phyloP scores from a whole-genome alignment of 2,329 filamentous ascomycete genomes.

The Mariannaea sp. region DNA sequence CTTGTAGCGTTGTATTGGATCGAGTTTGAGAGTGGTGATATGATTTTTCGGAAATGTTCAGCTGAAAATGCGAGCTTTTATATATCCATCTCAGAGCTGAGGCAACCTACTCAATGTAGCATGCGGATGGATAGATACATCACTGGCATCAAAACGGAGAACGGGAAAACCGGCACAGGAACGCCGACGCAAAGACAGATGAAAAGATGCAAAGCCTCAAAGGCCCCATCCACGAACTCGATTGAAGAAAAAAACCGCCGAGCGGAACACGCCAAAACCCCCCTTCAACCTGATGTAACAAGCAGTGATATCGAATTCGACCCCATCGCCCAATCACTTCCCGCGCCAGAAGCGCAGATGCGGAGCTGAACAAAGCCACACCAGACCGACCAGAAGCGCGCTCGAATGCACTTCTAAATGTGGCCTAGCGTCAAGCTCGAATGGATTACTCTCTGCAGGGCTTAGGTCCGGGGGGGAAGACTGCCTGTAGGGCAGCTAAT shows the following conservation, averaged over 20 bases:
- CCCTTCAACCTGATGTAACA: too few species aligned
- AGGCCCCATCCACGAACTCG: not conserved
- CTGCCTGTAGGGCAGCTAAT: too few species aligned
- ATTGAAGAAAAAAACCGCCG: too few species aligned
- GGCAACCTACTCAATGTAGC: too few species aligned
- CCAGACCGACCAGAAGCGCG: not conserved
- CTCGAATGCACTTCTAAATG: slow-evolving; percentile 16
- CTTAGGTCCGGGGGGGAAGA: too few species aligned
- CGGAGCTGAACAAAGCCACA: not conserved
- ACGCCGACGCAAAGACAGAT: not conserved
- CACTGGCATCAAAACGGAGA: too few species aligned
- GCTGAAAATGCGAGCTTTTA: not conserved
- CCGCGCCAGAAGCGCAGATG: not conserved
- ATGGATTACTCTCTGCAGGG: slow-evolving; percentile 12
- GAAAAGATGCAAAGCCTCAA: not conserved
- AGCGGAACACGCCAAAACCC: too few species aligned
- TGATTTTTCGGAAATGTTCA: not conserved
- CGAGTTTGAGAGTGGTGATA: not conserved
- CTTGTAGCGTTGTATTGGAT: not conserved
- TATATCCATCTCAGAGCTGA: not conserved
- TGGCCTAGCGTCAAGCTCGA: slow-evolving; percentile 14
- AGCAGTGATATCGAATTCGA: too few species aligned
- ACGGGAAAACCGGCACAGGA: slow-evolving; percentile 11
- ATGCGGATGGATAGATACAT: too few species aligned
- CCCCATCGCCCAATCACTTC: not conserved